These are phyloP conservation scores for Colletotrichum limetticola DNA, from an alignment of 2,329 filamentous ascomycete species.

Conservation along the genomic window DNA sequence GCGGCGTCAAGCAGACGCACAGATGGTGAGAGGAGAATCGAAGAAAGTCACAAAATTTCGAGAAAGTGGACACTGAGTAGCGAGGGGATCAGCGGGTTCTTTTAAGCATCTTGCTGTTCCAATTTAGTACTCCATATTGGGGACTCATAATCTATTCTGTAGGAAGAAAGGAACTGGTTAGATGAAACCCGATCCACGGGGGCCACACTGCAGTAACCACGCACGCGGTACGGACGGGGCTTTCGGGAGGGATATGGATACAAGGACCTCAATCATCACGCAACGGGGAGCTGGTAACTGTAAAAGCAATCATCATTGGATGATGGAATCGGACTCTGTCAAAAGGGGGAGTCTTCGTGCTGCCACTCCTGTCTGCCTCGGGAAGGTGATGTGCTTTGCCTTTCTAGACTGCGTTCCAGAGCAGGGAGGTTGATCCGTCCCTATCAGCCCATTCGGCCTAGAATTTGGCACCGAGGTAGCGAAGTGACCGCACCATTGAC, in stretches of 20 bases:
- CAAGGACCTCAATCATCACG: not conserved
- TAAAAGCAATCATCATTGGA: not conserved
- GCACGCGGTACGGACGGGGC: not conserved
- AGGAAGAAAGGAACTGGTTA: not conserved
- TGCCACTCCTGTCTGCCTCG: not conserved
- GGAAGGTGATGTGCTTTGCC: not conserved
- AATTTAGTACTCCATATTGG: not conserved
- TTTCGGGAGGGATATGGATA: not conserved
- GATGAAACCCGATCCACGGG: not conserved
- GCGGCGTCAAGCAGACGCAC: not conserved
- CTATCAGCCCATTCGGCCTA: not conserved
- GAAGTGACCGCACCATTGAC: not conserved
- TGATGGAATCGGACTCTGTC: not conserved
- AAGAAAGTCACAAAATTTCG: not conserved
- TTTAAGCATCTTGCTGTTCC: conserved; percentile 6
- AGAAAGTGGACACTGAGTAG: not conserved
- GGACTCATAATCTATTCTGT: not conserved
- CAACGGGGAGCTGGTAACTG: not conserved
- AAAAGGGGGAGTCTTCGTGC: not conserved
- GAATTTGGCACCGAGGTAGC: not conserved
- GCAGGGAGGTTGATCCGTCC: not conserved
- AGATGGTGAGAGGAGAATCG: not conserved
- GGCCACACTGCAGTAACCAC: not conserved
- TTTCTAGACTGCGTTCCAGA: conserved; percentile 1
- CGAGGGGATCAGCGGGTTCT: conserved; percentile 7